Base-by-base conservation (phyloP, 306 rosid genomes). In the Potentilla sterilis region DNA sequence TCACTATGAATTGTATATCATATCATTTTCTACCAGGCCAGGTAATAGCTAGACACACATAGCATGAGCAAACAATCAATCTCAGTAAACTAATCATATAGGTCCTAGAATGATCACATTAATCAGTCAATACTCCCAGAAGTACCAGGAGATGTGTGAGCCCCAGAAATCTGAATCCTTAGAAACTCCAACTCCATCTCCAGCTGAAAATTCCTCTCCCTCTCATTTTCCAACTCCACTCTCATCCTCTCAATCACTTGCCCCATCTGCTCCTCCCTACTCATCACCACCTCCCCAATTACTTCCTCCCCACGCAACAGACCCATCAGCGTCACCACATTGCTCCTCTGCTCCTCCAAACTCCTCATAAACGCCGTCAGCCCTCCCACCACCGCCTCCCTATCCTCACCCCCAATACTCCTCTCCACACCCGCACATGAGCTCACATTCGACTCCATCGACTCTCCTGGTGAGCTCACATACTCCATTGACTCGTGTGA, bases 181-280 rank as follows among this genome's bases (percentile, higher is more conserved):
- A 86, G 75, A 72, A 77, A 80, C 44, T 78, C 83, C 46, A 83
- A 47, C 69, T 86, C 87, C 72, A 72, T 71, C 51, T 80, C 87
- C 58, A 86, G 19, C 46, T 58, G 76, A 1, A 73, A 40, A 61
- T 73, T 86, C 65, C 41, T 86, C 47, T 49, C 68, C 75, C 62
- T 80, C 55, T 86, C 87, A 46, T 40, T 75, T 21, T 86, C 89
- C 81, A 81, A 73, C 24, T 85, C 85, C 55, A 22, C 52, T 19
- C 32, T 81, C 77, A 71, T 19, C 80, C 35, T 81, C 75, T 83
- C 85, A 22, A 77, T 81, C 52, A 58, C 3, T 42, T 72, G 75
- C 32, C 49, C 70, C 76, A 81, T 64, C 51, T 69, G 69, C 72
- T 81, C 84, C 63, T 81, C 87, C 21, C 76, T 78, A 28, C 28